These are phyloP conservation scores for Emmonsiellopsis sp. DNA, from an alignment of 2,329 filamentous ascomycete species.

Conservation along the genomic window DNA sequence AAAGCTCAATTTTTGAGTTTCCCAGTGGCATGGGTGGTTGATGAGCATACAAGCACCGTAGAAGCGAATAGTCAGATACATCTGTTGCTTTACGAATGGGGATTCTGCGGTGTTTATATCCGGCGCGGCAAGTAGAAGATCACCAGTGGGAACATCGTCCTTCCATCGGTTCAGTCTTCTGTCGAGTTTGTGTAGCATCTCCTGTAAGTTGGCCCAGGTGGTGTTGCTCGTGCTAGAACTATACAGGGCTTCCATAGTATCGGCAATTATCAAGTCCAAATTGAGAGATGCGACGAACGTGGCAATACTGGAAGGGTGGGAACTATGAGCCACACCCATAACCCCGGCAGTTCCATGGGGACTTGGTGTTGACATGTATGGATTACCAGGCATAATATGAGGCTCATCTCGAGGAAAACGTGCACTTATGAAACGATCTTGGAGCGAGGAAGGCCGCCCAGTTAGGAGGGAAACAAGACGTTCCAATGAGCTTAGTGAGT, in stretches of 20 bases:
- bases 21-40: constrained; percentile 30
- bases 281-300: constrained; percentile 9
- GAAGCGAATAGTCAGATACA: constrained; percentile 16
- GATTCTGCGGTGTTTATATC: background rate
- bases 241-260: constrained; percentile 24
- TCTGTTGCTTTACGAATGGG: constrained; percentile 4
- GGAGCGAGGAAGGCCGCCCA: constrained; percentile 26
- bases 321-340: background rate
- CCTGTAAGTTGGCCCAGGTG: constrained; percentile 27
- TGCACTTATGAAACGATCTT: constrained; percentile 20
- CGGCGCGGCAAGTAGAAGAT: constrained; percentile 1
- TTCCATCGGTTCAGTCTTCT: constrained; percentile 26
- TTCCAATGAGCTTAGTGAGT: constrained; percentile 30
- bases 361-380: background rate
- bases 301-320: background rate
- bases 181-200: constrained; percentile 18
- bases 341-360: background rate
- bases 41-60: constrained; percentile 27
- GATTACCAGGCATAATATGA: constrained; percentile 5
- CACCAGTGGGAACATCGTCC: constrained; percentile 16
- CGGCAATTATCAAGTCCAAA: constrained; percentile 18
- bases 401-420: constrained; percentile 20
- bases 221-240: constrained; percentile 17
- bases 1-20: constrained; percentile 17
- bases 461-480: constrained; percentile 24